A percentile compares a stretch with the other conserved stretches of the same genome.
These are phyloP conservation scores for Tremellales sp. DNA, from an alignment of 1,284 basidiomycete genomes.

Conservation along the genomic window DNA sequence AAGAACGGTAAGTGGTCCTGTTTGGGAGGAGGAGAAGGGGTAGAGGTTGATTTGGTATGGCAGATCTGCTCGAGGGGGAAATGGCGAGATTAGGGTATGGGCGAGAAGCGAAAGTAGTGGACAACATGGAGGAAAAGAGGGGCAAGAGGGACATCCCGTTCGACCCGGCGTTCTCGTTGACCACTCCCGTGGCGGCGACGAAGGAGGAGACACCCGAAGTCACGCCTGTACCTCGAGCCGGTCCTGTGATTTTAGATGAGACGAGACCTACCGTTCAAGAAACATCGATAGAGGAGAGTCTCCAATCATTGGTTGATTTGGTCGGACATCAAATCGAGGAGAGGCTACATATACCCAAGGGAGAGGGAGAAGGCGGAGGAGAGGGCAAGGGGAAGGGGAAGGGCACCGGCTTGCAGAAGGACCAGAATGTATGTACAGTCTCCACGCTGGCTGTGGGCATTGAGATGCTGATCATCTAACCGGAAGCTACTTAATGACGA, in stretches of 20 bases:
- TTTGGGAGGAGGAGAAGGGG: background rate
- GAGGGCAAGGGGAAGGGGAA: conserved; percentile 4
- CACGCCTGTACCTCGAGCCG: background rate
- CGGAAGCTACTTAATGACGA: conserved; percentile 33
- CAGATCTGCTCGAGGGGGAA: conserved; percentile 2
- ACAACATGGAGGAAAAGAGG: background rate
- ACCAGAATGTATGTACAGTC: background rate
- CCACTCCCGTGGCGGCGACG: conserved; percentile 2
- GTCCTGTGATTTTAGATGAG: background rate
- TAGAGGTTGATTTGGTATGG: background rate
- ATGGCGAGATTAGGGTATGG: conserved; percentile 3
- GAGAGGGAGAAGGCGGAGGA: background rate
- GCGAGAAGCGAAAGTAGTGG: background rate
- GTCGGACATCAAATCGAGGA: conserved; percentile 12
- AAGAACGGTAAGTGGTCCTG: conserved; percentile 23
- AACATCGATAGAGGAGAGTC: conserved; percentile 1
- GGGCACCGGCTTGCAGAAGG: conserved; percentile 1
- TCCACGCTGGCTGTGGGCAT: conserved; percentile 2
- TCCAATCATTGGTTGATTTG: conserved; percentile 19
- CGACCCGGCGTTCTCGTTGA: conserved; percentile 10
- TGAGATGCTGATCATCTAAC: background rate
- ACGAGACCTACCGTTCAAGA: background rate
- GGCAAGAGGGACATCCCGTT: conserved; percentile 1
- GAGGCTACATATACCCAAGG: conserved; percentile 4
- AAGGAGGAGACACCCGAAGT: background rate